Evolutionary conservation across 2,329 filamentous ascomycete species (phyloP).

Genomic region (Fusarium sp.): DNA sequence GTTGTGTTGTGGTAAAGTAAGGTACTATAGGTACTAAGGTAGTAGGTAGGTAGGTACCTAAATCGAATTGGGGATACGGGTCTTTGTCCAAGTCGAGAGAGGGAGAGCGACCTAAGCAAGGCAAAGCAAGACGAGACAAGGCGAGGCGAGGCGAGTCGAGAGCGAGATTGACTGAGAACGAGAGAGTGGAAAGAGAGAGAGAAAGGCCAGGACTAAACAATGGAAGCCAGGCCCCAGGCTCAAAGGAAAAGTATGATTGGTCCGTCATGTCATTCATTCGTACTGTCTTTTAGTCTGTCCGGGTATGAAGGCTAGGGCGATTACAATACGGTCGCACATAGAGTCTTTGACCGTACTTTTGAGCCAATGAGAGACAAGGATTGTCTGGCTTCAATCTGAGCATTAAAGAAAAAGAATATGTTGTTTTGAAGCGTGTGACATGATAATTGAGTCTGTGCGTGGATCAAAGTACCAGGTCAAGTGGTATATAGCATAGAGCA

Average conservation of each 20-base stretch:
- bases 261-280: conserved; percentile 12
- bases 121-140: neutral
- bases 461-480: neutral
- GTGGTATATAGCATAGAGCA: neutral
- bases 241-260: conserved; percentile 39
- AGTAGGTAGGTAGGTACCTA: neutral
- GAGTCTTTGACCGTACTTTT: conserved; percentile 17
- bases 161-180: conserved; percentile 10
- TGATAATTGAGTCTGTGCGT: conserved; percentile 15
- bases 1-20: neutral
- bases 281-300: conserved; percentile 34
- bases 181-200: conserved; percentile 1
- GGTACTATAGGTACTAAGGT: neutral
- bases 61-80: conserved; percentile 34
- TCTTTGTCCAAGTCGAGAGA: conserved; percentile 36
- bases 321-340: conserved; percentile 27
- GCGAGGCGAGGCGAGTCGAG: neutral
- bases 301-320: conserved; percentile 14
- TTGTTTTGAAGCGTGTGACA: conserved; percentile 13
- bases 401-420: conserved; percentile 9
- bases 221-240: conserved; percentile 22
- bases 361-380: conserved; percentile 12
- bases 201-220: conserved; percentile 8
- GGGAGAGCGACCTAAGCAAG: conserved; percentile 17
- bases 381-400: conserved; percentile 14